These are phyloP conservation scores for Floccularia luteovirens DNA, from an alignment of 768 basidiomycete genomes.

Conservation along the genomic window DNA sequence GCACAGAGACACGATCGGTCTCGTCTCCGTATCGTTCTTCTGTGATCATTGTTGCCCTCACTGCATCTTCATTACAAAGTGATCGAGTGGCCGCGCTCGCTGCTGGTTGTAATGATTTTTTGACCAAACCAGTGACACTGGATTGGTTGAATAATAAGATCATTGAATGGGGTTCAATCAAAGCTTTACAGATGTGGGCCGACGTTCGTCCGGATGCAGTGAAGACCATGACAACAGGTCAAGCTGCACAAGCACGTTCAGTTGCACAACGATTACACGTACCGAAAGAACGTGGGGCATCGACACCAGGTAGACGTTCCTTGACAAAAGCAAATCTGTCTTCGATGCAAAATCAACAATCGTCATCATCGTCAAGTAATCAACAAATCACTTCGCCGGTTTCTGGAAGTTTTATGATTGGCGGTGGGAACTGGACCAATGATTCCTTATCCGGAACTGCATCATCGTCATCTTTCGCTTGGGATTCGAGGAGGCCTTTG, in stretches of 20 bases:
- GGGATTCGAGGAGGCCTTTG: no score
- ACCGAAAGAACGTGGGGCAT: no score
- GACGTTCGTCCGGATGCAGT: slow-evolving; percentile 59
- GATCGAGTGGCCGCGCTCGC: slow-evolving; percentile 97
- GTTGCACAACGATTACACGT: slow-evolving; percentile 42
- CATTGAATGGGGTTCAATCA: slow-evolving; percentile 99
- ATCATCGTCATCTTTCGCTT: no score
- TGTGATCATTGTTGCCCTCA: slow-evolving; percentile 98
- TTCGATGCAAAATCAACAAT: no score
- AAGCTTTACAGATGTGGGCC: slow-evolving; percentile 89
- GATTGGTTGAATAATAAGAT: slow-evolving; percentile 98
- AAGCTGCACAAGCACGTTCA: slow-evolving; percentile 30
- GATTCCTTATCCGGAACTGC: no score
- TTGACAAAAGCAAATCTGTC: no score
- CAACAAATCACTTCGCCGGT: no score
- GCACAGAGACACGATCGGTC: slow-evolving; percentile 33
- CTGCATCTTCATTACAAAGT: slow-evolving; percentile 89
- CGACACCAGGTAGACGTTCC: no score
- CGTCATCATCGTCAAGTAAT: no score
- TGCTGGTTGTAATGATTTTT: slow-evolving; percentile 97
- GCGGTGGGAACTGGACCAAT: no score
- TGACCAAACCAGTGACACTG: slow-evolving; percentile 94
- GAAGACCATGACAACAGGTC: slow-evolving; percentile 27
- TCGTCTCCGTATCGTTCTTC: slow-evolving; percentile 79
- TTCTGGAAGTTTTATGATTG: no score